Evolutionary conservation across 257 asterid genomes (phyloP), one percentile per base, ranked within the genome.

Genomic region (Pogostemon cablin): DNA sequence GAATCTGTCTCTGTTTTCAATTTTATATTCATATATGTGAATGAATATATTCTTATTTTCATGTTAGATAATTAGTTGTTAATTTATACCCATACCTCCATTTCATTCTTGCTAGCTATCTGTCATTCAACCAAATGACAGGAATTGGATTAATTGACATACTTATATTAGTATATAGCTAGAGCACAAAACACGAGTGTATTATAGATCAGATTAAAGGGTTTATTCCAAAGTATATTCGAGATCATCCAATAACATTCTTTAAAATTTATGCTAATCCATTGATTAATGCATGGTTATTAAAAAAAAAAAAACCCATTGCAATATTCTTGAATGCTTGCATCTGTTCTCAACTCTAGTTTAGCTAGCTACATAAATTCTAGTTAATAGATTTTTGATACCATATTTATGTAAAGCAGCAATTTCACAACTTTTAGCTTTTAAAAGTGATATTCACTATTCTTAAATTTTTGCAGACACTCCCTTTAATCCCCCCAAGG

Each of bases 171-270:
- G 32, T 25, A 25, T 25, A 25, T 20, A 12, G 15, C 6, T 50
- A 6, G 7, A 50, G 34, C 12, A 50, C 57, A 50, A 5, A 50
- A 50, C 25, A n/a, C 17, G 4, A 50, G 34, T 12, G 32, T 11
- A 49, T 49, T 6, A 12, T 50, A 50, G 20, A 53, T n/a, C 32
- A 8, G 8, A 8, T 53, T 53, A 6, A 53, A 53, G 58, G 7
- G 37, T 6, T 53, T 53, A 52, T 15, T 52, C 34, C 57, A 17
- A n/a, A 50, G 5, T 52, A 52, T 8, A 8, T 52, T 50, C 39
- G 20, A 20, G 5, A 65, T 2, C 70, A 64, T 15, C 49, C 65
- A 70, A 54, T 54, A 52, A 39, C 32, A 25, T 25, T 64, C 65
- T 67, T 48, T 56, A 10, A 56, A 55, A 54, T 44, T 38, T 11